These are phyloP conservation scores for Saccharomycopsis fibuligera DNA, from an alignment of 805 yeast species.

Conservation along the genomic window DNA sequence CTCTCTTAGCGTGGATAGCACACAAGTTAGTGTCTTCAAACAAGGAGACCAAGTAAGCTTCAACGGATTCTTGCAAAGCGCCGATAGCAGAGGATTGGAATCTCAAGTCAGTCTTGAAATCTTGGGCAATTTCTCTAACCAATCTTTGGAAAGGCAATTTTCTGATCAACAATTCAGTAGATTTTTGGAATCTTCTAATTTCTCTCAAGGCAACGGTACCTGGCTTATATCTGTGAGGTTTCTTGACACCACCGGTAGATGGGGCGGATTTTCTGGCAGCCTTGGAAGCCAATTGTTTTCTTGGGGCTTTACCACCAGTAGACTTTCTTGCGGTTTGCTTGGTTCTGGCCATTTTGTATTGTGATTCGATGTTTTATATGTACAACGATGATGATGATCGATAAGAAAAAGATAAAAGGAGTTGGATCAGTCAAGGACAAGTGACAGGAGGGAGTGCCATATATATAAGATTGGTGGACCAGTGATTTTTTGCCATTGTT, in stretches of 20 bases:
- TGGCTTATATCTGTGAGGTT: slow-evolving; percentile 95
- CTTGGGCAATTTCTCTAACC: slow-evolving; percentile 93
- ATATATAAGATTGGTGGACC: not conserved
- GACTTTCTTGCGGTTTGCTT: slow-evolving; percentile 93
- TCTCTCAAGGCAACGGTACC: slow-evolving; percentile 96
- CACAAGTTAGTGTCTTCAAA: slow-evolving; percentile 98
- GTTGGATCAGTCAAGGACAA: not conserved
- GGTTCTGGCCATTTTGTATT: slow-evolving; percentile 71
- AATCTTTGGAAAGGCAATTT: slow-evolving; percentile 96
- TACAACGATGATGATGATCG: not conserved
- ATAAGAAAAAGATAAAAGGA: not conserved
- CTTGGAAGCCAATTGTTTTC: slow-evolving; percentile 87
- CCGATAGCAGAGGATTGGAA: slow-evolving; percentile 97
- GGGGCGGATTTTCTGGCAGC: slow-evolving; percentile 94
- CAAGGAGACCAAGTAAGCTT: slow-evolving; percentile 92
- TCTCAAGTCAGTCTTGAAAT: slow-evolving; percentile 87
- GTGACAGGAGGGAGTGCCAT: not conserved
- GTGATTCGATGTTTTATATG: not conserved
- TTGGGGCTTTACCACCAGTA: slow-evolving; percentile 94
- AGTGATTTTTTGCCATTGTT: too few relatives aligned
- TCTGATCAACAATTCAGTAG: slow-evolving; percentile 91
- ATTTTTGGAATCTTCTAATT: slow-evolving; percentile 94
- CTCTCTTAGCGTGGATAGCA: slow-evolving; percentile 99
- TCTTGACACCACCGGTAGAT: slow-evolving; percentile 88
- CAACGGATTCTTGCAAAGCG: slow-evolving; percentile 98